A percentile compares a stretch with the other conserved stretches of the same genome.
Evolutionary conservation across 2,329 filamentous ascomycete species (phyloP).

Genomic region (Venturia carpophila): DNA sequence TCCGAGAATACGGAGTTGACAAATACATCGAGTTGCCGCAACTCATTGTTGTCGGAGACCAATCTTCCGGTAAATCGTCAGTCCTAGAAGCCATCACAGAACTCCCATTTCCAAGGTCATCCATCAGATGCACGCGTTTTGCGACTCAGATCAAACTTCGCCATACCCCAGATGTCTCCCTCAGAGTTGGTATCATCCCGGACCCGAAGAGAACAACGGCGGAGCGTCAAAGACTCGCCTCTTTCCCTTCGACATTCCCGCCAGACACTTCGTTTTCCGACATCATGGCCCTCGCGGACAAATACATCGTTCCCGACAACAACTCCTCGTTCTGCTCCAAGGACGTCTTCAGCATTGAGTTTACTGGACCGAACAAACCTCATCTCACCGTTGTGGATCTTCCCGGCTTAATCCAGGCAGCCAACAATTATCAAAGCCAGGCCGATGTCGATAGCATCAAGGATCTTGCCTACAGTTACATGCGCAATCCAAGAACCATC

Average conservation of each 20-base stretch:
- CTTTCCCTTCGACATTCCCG: constrained; percentile 13
- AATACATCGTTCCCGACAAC: constrained; percentile 10
- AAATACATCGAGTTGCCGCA: constrained; percentile 21
- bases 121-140: constrained; percentile 22
- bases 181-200: constrained; percentile 16
- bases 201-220: constrained; percentile 5
- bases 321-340: constrained; percentile 15
- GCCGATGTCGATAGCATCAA: constrained; percentile 40
- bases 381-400: constrained; percentile 50
- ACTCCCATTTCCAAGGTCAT: constrained; percentile 21
- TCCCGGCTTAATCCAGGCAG: constrained; percentile 46
- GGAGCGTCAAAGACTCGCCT: constrained; percentile 15
- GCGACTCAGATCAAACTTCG: constrained; percentile 22
- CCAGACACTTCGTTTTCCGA: constrained; percentile 12
- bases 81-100: constrained; percentile 23
- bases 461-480: constrained; percentile 38
- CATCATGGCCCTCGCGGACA: constrained; percentile 16
- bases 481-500: constrained; percentile 36
- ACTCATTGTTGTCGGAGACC: constrained; percentile 25
- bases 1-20: constrained; percentile 18
- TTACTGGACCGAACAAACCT: constrained; percentile 29
- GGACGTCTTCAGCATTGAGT: constrained; percentile 27
- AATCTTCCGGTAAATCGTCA: constrained; percentile 23
- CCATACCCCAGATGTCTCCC: constrained; percentile 11
- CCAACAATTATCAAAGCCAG: constrained; percentile 41